phyloP scores from a whole-genome alignment of 1,139 yeast genomes.

The Debaryomyces singareniensis region DNA sequence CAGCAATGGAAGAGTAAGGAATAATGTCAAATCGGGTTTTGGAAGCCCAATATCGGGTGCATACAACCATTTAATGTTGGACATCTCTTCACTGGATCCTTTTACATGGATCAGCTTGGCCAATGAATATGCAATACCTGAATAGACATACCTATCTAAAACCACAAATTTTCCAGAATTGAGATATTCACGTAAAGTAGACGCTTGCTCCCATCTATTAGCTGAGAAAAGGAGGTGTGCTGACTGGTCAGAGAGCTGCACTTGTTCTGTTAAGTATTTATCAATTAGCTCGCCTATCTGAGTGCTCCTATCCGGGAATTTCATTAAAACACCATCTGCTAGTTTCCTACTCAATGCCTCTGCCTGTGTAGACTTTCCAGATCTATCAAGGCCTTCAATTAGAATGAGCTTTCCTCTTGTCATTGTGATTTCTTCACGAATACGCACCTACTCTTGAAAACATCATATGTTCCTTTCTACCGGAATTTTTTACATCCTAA shows the following conservation, averaged over 20 bases:
- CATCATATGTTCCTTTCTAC: no score
- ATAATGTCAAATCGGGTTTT: conserved; percentile 77
- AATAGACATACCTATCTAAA: conserved; percentile 82
- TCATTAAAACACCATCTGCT: conserved; percentile 42
- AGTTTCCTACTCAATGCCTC: conserved; percentile 36
- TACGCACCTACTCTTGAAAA: no score
- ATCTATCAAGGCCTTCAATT: conserved; percentile 89
- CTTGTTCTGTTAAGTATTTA: conserved; percentile 51
- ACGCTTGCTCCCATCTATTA: conserved; percentile 82
- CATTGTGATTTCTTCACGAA: no score
- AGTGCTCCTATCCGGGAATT: conserved; percentile 86
- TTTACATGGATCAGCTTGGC: conserved; percentile 47
- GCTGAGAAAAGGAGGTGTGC: conserved; percentile 89
- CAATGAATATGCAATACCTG: conserved; percentile 87
- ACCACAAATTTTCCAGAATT: conserved; percentile 54
- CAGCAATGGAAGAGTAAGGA: conserved; percentile 55
- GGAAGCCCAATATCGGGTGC: conserved; percentile 82
- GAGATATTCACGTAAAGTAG: conserved; percentile 40
- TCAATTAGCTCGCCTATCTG: conserved; percentile 75
- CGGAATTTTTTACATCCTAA: no score
- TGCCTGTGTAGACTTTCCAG: conserved; percentile 93
- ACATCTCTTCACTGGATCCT: conserved; percentile 27
- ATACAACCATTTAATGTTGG: conserved; percentile 68
- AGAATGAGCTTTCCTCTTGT: conserved; percentile 68
- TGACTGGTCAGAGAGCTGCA: conserved; percentile 60